phyloP scores from a whole-genome alignment of 2,329 filamentous ascomycete genomes.

The Aspergillus proliferans region DNA sequence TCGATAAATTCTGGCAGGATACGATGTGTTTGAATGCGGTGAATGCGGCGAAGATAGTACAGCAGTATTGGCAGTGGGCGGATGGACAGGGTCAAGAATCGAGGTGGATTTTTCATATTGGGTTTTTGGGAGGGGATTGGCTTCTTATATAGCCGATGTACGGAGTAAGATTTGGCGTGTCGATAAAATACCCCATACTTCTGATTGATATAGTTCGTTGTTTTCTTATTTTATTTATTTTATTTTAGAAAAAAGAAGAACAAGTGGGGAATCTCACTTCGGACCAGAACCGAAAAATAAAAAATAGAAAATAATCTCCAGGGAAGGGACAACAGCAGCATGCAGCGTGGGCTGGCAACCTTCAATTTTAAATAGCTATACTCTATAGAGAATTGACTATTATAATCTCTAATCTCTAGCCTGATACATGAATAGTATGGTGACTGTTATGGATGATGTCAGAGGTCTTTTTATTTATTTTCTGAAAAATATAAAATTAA shows the following conservation, averaged over 20 bases:
- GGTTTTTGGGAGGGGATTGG: slow-evolving; percentile 22
- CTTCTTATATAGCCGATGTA: slow-evolving; percentile 20
- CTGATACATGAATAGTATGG: background rate
- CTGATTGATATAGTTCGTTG: no score
- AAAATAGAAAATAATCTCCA: no score
- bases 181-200: no score
- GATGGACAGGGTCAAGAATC: slow-evolving; percentile 2
- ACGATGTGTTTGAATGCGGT: slow-evolving; percentile 29
- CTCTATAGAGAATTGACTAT: no score
- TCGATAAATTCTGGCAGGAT: slow-evolving; percentile 24
- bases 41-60: slow-evolving; percentile 24
- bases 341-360: background rate
- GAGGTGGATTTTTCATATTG: slow-evolving; percentile 27
- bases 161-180: no score
- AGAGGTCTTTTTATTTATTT: background rate
- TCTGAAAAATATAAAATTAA: no score
- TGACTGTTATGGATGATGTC: background rate
- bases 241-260: background rate
- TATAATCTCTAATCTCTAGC: no score
- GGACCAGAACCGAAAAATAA: background rate
- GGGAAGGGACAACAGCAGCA: background rate
- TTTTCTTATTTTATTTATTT: no score
- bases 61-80: slow-evolving; percentile 19
- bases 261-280: background rate
- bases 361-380: no score